phyloP scores from a whole-genome alignment of 805 yeast genomes.

The Ogataea nonfermentans region DNA sequence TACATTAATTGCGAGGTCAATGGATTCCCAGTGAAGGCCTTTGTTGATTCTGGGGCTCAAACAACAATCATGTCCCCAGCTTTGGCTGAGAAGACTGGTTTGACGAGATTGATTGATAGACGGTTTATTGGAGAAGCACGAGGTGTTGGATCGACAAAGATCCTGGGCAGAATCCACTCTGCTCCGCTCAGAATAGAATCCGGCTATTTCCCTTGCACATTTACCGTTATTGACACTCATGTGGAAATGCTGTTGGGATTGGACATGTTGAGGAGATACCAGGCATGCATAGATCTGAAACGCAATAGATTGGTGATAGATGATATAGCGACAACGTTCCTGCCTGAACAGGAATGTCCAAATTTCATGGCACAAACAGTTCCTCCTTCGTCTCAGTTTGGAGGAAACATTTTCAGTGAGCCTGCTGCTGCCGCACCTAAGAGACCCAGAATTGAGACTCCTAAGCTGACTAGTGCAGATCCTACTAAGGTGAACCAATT shows the following conservation, averaged over 20 bases:
- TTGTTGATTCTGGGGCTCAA: constrained; percentile 97
- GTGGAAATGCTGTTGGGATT: constrained; percentile 82
- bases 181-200: constrained; percentile 80
- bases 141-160: constrained; percentile 84
- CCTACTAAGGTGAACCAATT: constrained; percentile 42
- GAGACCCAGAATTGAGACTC: constrained; percentile 23
- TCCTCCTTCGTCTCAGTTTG: constrained; percentile 27
- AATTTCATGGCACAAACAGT: constrained; percentile 24
- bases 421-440: constrained; percentile 22
- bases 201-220: constrained; percentile 61
- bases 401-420: constrained; percentile 35
- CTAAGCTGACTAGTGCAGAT: constrained; percentile 26
- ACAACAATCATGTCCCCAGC: constrained; percentile 76
- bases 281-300: constrained; percentile 74
- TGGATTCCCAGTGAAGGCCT: constrained; percentile 80
- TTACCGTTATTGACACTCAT: constrained; percentile 67
- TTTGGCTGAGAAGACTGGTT: constrained; percentile 70
- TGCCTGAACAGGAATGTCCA: constrained; percentile 71
- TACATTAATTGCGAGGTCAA: constrained; percentile 77
- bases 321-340: constrained; percentile 68
- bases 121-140: constrained; percentile 79
- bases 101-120: constrained; percentile 71
- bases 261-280: constrained; percentile 88
- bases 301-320: constrained; percentile 66
- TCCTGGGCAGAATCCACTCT: constrained; percentile 82